phyloP scores from a whole-genome alignment of 768 basidiomycete genomes.

The Rhodotorula toruloides region DNA sequence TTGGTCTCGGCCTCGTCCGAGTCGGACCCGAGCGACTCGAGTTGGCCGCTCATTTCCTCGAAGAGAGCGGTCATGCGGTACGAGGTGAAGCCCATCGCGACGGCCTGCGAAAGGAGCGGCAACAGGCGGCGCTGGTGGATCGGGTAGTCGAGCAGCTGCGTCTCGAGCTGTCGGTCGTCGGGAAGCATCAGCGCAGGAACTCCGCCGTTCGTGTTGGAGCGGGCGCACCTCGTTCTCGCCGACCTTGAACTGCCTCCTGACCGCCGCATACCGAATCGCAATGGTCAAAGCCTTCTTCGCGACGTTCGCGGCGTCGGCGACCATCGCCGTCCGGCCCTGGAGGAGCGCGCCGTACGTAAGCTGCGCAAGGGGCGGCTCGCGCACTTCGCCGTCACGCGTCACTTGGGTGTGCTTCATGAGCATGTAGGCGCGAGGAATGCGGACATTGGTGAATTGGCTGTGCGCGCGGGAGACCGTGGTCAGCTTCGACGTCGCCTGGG shows the following conservation, averaged over 20 bases:
- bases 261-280: slow-evolving; percentile 50
- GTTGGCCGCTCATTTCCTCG: slow-evolving; percentile 37
- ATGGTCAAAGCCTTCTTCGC: slow-evolving; percentile 52
- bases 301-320: slow-evolving; percentile 44
- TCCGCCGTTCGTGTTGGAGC: too few species aligned
- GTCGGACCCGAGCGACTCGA: slow-evolving; percentile 39
- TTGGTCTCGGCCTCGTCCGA: slow-evolving; percentile 46
- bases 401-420: slow-evolving; percentile 53
- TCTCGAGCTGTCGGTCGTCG: slow-evolving; percentile 48
- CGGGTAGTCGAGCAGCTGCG: slow-evolving; percentile 51
- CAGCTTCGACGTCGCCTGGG: too few species aligned
- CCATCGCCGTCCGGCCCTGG: slow-evolving; percentile 44
- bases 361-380: slow-evolving; percentile 50
- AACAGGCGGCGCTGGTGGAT: slow-evolving; percentile 47
- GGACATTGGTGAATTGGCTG: slow-evolving; percentile 49
- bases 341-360: slow-evolving; percentile 52
- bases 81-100: slow-evolving; percentile 45
- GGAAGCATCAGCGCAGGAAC: too few species aligned
- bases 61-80: slow-evolving; percentile 41
- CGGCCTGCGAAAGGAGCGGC: slow-evolving; percentile 44
- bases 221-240: slow-evolving; percentile 47
- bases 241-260: slow-evolving; percentile 49
- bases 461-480: background rate
- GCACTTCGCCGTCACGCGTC: slow-evolving; percentile 48
- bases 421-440: slow-evolving; percentile 50